Conservation (phyloP, 768 basidiomycete species). For the Tricholomella constricta region DNA sequence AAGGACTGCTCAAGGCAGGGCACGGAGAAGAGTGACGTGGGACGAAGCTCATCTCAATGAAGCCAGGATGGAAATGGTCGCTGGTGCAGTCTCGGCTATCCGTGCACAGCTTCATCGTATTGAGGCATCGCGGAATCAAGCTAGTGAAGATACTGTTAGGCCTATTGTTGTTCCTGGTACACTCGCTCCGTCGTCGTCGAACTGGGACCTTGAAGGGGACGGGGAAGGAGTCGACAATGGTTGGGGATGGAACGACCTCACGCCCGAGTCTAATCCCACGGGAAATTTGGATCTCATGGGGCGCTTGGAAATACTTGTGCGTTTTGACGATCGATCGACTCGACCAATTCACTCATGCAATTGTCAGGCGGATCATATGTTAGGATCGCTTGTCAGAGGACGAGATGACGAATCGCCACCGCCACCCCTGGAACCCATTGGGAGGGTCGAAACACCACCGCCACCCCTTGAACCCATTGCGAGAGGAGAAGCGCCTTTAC, state of each 20-base stretch:
- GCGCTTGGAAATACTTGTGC: constrained; percentile 32
- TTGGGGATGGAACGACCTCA: constrained; percentile 19
- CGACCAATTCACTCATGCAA: not conserved
- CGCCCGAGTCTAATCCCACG: constrained; percentile 10
- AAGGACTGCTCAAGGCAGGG: not conserved
- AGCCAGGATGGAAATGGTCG: constrained; percentile 13
- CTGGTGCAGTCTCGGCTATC: constrained; percentile 18
- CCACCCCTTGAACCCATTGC: constrained; percentile 12
- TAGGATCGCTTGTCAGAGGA: constrained; percentile 19
- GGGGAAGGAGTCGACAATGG: constrained; percentile 9
- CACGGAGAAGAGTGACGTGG: not conserved
- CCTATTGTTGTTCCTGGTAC: constrained; percentile 11
- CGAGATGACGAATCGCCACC: constrained; percentile 9
- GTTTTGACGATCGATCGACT: constrained; percentile 7
- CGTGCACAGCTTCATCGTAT: constrained; percentile 13
- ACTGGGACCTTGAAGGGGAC: constrained; percentile 16
- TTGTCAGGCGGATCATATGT: constrained; percentile 36
- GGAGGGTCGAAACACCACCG: constrained; percentile 2
- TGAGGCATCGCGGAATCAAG: not conserved
- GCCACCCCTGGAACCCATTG: constrained; percentile 12
- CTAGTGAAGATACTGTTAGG: not conserved
- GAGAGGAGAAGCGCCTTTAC: constrained; percentile 5
- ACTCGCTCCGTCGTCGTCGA: not conserved
- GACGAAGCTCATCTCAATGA: not conserved
- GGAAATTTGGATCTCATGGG: constrained; percentile 29